Evolutionary conservation across 148 eudicot genomes (phyloP).

Genomic region (Chenopodium quinoa): DNA sequence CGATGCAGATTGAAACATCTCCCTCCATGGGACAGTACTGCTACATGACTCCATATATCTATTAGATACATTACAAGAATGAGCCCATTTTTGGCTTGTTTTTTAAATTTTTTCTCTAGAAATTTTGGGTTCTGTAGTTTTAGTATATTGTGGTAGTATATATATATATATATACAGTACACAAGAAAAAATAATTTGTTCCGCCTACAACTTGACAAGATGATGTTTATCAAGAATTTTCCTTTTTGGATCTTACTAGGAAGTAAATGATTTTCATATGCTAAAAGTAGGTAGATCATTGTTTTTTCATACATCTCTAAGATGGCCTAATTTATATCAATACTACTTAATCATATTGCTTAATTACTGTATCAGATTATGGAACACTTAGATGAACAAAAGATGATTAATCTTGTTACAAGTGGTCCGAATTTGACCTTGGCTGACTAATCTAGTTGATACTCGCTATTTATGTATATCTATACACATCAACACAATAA

Average conservation of each 20-base stretch:
- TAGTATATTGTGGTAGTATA: not conserved
- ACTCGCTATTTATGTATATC: no score
- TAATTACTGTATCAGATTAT: not conserved
- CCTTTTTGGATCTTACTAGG: constrained; percentile 11
- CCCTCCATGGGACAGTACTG: constrained; percentile 30
- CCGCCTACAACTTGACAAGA: constrained; percentile 3
- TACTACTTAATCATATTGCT: not conserved
- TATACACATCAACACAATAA: no score
- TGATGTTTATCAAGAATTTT: constrained; percentile 3
- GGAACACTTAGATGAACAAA: not conserved
- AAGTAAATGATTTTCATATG: not conserved
- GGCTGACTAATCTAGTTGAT: no score
- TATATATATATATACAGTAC: not conserved
- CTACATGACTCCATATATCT: not conserved
- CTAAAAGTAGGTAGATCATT: constrained; percentile 15
- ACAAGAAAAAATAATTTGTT: not conserved
- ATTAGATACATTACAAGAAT: constrained; percentile 4
- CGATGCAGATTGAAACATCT: constrained; percentile 33
- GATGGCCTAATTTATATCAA: not conserved
- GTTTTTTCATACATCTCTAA: not conserved
- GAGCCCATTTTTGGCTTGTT: constrained; percentile 7
- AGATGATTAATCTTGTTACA: not conserved
- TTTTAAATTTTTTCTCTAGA: not conserved
- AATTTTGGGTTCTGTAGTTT: not conserved
- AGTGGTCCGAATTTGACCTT: no score